Evolutionary conservation across 371 early-diverging fungal genomes (phyloP).

Genomic region (Mortierella sp.): DNA sequence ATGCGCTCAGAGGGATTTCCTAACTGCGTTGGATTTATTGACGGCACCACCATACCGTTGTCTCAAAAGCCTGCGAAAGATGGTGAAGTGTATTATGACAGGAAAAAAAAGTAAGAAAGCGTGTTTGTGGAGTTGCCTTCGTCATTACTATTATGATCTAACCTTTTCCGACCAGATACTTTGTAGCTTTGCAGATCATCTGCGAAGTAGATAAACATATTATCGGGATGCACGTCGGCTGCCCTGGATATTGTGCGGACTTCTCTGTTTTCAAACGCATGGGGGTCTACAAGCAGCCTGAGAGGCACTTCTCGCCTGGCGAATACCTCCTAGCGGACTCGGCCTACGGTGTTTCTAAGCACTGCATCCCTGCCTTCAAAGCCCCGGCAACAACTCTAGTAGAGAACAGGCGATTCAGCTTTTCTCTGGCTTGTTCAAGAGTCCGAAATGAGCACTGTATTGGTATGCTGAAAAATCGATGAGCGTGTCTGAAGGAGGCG

Average conservation of each 20-base stretch:
- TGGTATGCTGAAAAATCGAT: constrained; percentile 13
- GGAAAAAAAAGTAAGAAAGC: constrained; percentile 15
- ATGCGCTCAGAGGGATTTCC: too few relatives aligned
- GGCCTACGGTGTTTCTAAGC: constrained; percentile 4
- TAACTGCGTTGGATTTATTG: too few relatives aligned
- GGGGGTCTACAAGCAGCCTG: constrained; percentile 4
- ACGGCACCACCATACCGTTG: too few relatives aligned
- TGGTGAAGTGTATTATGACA: constrained; percentile 13
- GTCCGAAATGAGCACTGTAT: constrained; percentile 23
- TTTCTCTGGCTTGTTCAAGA: constrained; percentile 6
- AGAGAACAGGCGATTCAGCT: constrained; percentile 11
- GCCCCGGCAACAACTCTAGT: not conserved
- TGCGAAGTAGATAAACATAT: constrained; percentile 23
- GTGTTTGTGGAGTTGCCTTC: not conserved
- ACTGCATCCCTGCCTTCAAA: constrained; percentile 11
- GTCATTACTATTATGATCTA: not conserved
- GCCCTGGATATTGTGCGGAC: constrained; percentile 10
- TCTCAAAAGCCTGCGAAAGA: too few relatives aligned
- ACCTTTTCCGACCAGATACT: constrained; percentile 7
- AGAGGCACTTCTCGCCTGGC: constrained; percentile 12
- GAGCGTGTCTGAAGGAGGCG: constrained; percentile 7
- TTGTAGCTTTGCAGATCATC: constrained; percentile 10
- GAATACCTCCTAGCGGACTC: constrained; percentile 23
- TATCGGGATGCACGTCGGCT: constrained; percentile 6
- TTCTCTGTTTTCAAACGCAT: constrained; percentile 11